These are phyloP conservation scores for Phytophthora citrophthora DNA, from an alignment of 352 stramenopile genomes.

Conservation along the genomic window DNA sequence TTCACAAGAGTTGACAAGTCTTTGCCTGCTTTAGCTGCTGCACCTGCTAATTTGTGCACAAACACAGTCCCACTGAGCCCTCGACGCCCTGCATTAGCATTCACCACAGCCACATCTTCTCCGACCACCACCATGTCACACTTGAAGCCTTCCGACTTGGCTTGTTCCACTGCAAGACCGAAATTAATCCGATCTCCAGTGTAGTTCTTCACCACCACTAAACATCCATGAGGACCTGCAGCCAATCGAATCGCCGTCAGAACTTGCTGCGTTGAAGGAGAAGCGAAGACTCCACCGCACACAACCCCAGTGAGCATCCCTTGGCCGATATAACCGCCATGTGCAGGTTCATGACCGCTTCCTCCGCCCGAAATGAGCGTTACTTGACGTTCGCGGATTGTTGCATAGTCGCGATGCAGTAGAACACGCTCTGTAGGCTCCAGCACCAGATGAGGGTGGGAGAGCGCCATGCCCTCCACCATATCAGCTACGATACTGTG, in stretches of 20 bases:
- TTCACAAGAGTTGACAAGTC: constrained; percentile 77
- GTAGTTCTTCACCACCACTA: constrained; percentile 99
- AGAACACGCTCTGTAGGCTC: constrained; percentile 67
- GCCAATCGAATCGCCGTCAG: constrained; percentile 94
- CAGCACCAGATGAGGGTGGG: constrained; percentile 74
- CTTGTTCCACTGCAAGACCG: constrained; percentile 96
- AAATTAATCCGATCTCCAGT: constrained; percentile 99
- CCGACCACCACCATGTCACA: constrained; percentile 96
- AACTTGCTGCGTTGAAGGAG: constrained; percentile 93
- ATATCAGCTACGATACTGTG: constrained; percentile 74
- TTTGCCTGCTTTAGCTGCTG: constrained; percentile 79
- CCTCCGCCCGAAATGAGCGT: constrained; percentile 80
- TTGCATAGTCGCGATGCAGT: constrained; percentile 73
- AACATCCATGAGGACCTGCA: constrained; percentile 81
- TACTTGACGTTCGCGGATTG: constrained; percentile 72
- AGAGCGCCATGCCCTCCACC: constrained; percentile 72
- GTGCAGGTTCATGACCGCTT: constrained; percentile 94
- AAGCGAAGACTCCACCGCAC: constrained; percentile 97
- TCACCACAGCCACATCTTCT: constrained; percentile 92
- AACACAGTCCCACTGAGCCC: constrained; percentile 97
- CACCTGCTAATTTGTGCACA: constrained; percentile 97
- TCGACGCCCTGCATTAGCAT: constrained; percentile 96
- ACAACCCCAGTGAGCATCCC: constrained; percentile 97
- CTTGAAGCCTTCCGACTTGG: constrained; percentile 91
- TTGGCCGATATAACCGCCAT: constrained; percentile 96